Base-by-base conservation (phyloP, 352 stramenopile genomes). In the Phytophthora hibernalis region DNA sequence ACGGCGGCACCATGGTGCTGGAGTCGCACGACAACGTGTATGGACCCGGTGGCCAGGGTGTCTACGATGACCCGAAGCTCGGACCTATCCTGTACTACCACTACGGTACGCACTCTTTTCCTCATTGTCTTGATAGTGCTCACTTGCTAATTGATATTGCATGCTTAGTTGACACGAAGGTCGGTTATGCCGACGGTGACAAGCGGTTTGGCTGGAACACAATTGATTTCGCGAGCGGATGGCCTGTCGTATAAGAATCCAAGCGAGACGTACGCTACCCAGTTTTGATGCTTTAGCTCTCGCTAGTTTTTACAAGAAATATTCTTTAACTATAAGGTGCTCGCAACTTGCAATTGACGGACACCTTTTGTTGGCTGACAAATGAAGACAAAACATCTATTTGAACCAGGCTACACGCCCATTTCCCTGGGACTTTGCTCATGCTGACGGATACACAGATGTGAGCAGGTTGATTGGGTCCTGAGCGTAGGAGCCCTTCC, bases 21-120 rank as follows among this genome's bases (percentile, higher is more conserved):
- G 72, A 75, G 49, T 80, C 72, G 3, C 65, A 86, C 37, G 70
- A 55, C 48, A 67, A 68, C 49, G 49, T 82, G 37, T 83, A 83
- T 47, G 77, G 65, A 3, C 77, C 74, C 1, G 77, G 74, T 13
- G 77, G 75, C 9, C 74, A 83, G 37, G 74, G 75, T 18, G 77
- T 86, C 16, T 82, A 80, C 51, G 40, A 82, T 8, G 77, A 86
- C 52, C 63, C 73, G 5, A 76, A 59, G 12, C 68, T 74, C 45
- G 75, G 72, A 13, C 75, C 75, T n/a, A 68, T 83, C 37, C 51
- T 82, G 53, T 83, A 86, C 62, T 86, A 86, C 50, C 75, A 86
- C 64, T 82, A 83, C 59, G 76, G 76, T 84, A 53, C 24, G 69
- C 57, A 13, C 8, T 21, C 2, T n/a, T 12, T 15, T 13, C 37